Percentiles rank a stretch among this genome's conserved stretches.
Conservation (phyloP, 2,329 filamentous ascomycete genomes). For the Fusarium subglutinans region DNA sequence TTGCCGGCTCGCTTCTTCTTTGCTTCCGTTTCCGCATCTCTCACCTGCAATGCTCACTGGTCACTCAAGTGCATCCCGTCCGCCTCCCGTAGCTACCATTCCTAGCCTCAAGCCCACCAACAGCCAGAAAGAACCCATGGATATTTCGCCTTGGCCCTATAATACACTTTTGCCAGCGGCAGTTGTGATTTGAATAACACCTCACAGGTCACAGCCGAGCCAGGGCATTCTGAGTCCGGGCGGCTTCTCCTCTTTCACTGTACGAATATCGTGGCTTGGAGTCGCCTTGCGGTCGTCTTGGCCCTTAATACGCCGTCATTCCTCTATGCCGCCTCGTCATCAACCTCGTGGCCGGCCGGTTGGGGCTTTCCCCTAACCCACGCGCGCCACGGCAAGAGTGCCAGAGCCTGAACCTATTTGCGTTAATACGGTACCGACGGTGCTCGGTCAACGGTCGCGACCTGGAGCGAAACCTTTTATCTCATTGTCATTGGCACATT, state of each 20-base stretch:
- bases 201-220: background rate
- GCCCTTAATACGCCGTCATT: slow-evolving; percentile 22
- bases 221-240: background rate
- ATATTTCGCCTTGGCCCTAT: slow-evolving; percentile 25
- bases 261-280: slow-evolving; percentile 24
- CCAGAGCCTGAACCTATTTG: slow-evolving; percentile 10
- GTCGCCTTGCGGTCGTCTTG: slow-evolving; percentile 13
- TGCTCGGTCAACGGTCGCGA: slow-evolving; percentile 11
- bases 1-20: slow-evolving; percentile 15
- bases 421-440: background rate
- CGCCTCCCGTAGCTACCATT: slow-evolving; percentile 29
- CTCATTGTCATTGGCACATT: slow-evolving; percentile 1
- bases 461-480: background rate
- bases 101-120: slow-evolving; percentile 27
- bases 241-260: background rate
- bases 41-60: slow-evolving; percentile 30
- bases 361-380: slow-evolving; percentile 37
- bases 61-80: slow-evolving; percentile 14
- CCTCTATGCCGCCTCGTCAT: slow-evolving; percentile 35
- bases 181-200: slow-evolving; percentile 2
- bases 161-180: slow-evolving; percentile 15
- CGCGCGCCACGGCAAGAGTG: slow-evolving; percentile 6
- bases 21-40: slow-evolving; percentile 17
- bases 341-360: slow-evolving; percentile 23
- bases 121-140: slow-evolving; percentile 6